Evolutionary conservation across 352 stramenopile genomes (phyloP).

Genomic region (Phytophthora boehmeriae): DNA sequence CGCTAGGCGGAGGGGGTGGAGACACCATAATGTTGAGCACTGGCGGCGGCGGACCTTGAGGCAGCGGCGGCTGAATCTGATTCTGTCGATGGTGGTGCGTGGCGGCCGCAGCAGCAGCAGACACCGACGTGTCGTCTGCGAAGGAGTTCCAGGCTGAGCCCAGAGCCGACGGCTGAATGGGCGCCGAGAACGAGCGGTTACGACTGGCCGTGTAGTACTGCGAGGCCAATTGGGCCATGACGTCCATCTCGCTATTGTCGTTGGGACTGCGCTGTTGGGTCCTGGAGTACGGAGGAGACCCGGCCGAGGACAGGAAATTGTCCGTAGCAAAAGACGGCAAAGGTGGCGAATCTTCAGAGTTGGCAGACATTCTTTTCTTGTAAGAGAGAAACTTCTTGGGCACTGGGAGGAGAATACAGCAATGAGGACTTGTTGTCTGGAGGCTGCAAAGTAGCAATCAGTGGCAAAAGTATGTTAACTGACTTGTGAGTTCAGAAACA

Average conservation of each 20-base stretch:
- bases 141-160: conserved; percentile 65
- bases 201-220: conserved; percentile 79
- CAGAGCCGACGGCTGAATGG: conserved; percentile 65
- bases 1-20: conserved; percentile 25
- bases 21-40: conserved; percentile 57
- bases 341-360: conserved; percentile 23
- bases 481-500: background rate
- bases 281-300: conserved; percentile 26
- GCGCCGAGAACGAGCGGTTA: conserved; percentile 75
- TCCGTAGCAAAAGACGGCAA: conserved; percentile 37
- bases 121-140: conserved; percentile 46
- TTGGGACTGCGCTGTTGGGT: conserved; percentile 22
- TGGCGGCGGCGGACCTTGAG: conserved; percentile 45
- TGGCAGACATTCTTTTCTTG: conserved; percentile 27
- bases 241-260: conserved; percentile 59
- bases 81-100: conserved; percentile 22
- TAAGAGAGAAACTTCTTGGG: conserved; percentile 17
- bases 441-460: background rate
- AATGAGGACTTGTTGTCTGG: conserved; percentile 15
- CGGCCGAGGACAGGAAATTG: conserved; percentile 32
- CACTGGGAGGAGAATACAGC: conserved; percentile 17
- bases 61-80: conserved; percentile 35
- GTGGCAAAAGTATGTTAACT: background rate
- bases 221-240: conserved; percentile 83
- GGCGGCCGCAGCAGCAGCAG: conserved; percentile 19